Evolutionary conservation across 352 stramenopile genomes (phyloP).

Genomic region (Paralagenidium karlingii): DNA sequence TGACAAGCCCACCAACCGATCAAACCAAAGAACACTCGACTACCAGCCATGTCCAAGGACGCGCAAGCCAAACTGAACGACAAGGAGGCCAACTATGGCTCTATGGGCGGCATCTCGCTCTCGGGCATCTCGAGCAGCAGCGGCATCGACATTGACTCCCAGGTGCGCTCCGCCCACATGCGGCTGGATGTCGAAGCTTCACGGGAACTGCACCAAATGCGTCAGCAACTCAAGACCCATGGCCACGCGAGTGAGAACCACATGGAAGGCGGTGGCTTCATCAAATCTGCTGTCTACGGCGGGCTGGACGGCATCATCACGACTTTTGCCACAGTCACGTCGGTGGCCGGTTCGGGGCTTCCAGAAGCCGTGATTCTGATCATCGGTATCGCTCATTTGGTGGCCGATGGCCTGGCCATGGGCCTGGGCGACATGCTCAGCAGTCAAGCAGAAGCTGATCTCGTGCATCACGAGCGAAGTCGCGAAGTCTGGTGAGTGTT

Average conservation of each 20-base stretch:
- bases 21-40: too few species aligned
- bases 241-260: slow-evolving; percentile 62
- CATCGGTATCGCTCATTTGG: slow-evolving; percentile 89
- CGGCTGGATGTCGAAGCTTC: slow-evolving; percentile 35
- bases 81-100: too few species aligned
- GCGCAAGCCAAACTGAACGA: too few species aligned
- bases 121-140: too few species aligned
- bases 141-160: slow-evolving; percentile 1
- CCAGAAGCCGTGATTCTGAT: slow-evolving; percentile 89
- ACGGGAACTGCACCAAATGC: slow-evolving; percentile 34
- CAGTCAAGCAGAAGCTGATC: slow-evolving; percentile 87
- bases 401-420: slow-evolving; percentile 92
- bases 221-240: slow-evolving; percentile 22
- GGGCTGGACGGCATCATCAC: slow-evolving; percentile 95
- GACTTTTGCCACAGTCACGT: slow-evolving; percentile 92
- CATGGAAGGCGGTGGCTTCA: slow-evolving; percentile 52
- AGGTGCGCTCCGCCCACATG: slow-evolving; percentile 39
- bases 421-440: slow-evolving; percentile 92
- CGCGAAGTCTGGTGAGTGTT: slow-evolving; percentile 90
- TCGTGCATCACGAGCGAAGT: slow-evolving; percentile 86
- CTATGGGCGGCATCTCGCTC: too few species aligned
- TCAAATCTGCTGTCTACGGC: slow-evolving; percentile 88
- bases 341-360: slow-evolving; percentile 83
- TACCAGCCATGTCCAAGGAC: too few species aligned
- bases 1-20: too few species aligned